These are phyloP conservation scores for Amphirosellinia nigrospora DNA, from an alignment of 495 filamentous ascomycete species.

Conservation along the genomic window DNA sequence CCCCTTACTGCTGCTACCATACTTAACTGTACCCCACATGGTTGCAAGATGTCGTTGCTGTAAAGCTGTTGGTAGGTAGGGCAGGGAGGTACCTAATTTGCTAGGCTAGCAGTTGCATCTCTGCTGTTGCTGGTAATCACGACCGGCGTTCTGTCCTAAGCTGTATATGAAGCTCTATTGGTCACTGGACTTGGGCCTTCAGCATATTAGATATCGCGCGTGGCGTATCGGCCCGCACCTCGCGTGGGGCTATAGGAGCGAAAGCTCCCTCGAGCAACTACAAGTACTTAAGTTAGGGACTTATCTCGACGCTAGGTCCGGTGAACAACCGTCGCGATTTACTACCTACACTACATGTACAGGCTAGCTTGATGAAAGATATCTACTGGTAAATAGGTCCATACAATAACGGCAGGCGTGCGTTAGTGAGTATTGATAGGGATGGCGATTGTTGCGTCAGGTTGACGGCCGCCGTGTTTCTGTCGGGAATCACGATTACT, in stretches of 20 bases:
- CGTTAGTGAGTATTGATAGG: background rate
- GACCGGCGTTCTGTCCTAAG: background rate
- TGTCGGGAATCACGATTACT: background rate
- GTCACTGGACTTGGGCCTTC: background rate
- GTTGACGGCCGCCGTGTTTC: background rate
- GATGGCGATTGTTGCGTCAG: background rate
- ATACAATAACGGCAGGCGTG: no score
- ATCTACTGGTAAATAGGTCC: no score
- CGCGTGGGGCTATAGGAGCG: conserved; percentile 7
- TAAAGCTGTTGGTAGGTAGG: background rate
- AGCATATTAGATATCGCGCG: background rate
- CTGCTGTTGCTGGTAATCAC: no score
- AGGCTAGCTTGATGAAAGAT: no score
- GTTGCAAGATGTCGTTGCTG: background rate
- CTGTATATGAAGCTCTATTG: background rate
- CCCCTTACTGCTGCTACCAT: background rate
- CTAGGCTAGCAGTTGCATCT: no score
- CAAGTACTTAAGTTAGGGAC: background rate
- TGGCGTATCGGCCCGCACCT: background rate
- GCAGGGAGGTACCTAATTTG: background rate
- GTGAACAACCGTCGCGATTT: background rate
- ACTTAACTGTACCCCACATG: background rate
- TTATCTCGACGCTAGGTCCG: background rate
- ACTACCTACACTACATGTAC: no score
- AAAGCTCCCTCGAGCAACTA: background rate